phyloP scores from a whole-genome alignment of 129 eudicot genomes.

The Cynara cardunculus region DNA sequence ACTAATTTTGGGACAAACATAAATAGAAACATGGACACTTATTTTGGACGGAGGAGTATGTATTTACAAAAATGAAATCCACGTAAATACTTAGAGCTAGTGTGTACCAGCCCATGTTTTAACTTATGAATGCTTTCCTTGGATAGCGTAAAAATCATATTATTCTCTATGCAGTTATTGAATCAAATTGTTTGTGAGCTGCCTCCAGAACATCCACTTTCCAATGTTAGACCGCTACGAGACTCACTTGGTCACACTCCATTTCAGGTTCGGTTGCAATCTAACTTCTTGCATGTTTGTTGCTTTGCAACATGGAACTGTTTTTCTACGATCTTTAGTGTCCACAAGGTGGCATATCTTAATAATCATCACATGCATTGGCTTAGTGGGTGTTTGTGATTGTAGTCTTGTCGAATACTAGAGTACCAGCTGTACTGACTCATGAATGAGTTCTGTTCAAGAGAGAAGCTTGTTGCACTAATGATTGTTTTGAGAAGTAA shows the following conservation, averaged over 20 bases:
- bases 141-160: neutral
- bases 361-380: neutral
- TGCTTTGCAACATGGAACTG: neutral
- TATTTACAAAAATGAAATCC: conserved; percentile 1
- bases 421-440: neutral
- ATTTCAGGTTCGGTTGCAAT: conserved; percentile 56
- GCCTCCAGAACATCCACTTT: conserved; percentile 93
- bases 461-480: neutral
- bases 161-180: conserved; percentile 51
- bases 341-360: neutral
- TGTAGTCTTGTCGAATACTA: neutral
- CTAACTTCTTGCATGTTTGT: neutral
- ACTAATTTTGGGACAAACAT: neutral
- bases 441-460: neutral
- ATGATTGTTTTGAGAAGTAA: neutral
- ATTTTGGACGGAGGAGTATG: neutral
- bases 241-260: conserved; percentile 97
- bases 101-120: neutral
- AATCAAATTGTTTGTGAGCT: conserved; percentile 92
- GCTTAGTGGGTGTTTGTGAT: neutral
- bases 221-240: conserved; percentile 80
- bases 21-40: neutral
- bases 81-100: neutral
- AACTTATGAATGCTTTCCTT: neutral
- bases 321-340: neutral